Evolutionary conservation across 2,329 filamentous ascomycete species (phyloP), one percentile per base, ranked within the genome.

Genomic region (Aspergillus latus): DNA sequence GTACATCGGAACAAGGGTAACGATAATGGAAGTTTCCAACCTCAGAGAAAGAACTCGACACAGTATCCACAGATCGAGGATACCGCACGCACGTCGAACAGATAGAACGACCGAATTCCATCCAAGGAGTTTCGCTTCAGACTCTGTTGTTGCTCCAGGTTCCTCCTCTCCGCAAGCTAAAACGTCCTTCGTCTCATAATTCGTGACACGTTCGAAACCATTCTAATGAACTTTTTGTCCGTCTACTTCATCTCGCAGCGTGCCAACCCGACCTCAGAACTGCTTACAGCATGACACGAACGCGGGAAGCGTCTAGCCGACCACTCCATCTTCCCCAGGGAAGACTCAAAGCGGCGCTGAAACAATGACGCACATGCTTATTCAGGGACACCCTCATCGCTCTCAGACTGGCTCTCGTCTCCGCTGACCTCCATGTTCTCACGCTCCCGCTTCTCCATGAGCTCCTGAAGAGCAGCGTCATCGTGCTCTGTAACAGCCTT

Each of bases 401-500:
- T 96, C 77, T 96, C 93, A 72, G 90, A 96, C 75, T 91, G 83
- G 74, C 92, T 94, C 82, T 99, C 94, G 74, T 99, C 95, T 70
- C 94, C 94, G 75, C 92, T 96, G 71, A 99, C 91, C 76, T 99
- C 91, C 73, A 91, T 90, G 78, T 99, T 99, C 84, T 97, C 93
- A 64, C 91, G 88, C 82, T 96, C 94, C 64, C 90, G 88, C 87
- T 97, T 97, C 83, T 97, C 94, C 94, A 99, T 99, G 63, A 99
- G 84, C 51, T 93, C 94, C 76, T 97, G 92, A 64, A 99, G 82
- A 77, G 97, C 92, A 28, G 93, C 94, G 71, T 99, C 94, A 69
- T 99, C 95, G 75, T 92, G 95, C 83, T 97, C 95, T 1, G 94
- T 99, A 60, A 99, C 94, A 4, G 95, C 94, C 86, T 97, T 97